Evolutionary conservation across 371 early-diverging fungal species (phyloP).

Genomic region (Lichtheimia corymbifera): DNA sequence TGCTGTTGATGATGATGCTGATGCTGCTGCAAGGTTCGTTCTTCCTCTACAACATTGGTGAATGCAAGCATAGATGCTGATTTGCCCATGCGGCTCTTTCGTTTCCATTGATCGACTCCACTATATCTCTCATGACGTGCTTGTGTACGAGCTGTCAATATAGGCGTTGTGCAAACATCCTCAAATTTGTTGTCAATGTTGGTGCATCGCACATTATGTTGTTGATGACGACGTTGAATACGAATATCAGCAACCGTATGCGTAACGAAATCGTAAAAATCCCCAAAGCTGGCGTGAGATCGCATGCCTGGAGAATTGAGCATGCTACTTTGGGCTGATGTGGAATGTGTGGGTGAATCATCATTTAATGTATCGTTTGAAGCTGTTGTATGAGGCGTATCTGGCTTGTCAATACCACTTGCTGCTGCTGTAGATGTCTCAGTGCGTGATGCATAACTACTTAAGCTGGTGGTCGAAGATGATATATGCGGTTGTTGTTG

Average conservation of each 20-base stretch:
- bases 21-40: not conserved
- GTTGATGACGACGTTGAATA: slow-evolving; percentile 21
- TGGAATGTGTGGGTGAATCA: slow-evolving; percentile 6
- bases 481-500: slow-evolving; percentile 7
- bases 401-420: not conserved
- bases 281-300: slow-evolving; percentile 20
- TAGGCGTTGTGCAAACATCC: slow-evolving; percentile 26
- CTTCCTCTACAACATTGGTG: slow-evolving; percentile 5
- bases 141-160: slow-evolving; percentile 25
- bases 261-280: slow-evolving; percentile 23
- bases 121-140: slow-evolving; percentile 17
- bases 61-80: slow-evolving; percentile 24
- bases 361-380: not conserved
- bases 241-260: slow-evolving; percentile 20
- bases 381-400: slow-evolving; percentile 1
- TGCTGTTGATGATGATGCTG: not conserved
- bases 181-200: slow-evolving; percentile 28
- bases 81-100: slow-evolving; percentile 22
- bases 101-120: slow-evolving; percentile 18
- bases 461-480: slow-evolving; percentile 13
- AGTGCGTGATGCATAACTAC: slow-evolving; percentile 3
- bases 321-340: slow-evolving; percentile 7
- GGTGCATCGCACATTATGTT: slow-evolving; percentile 18
- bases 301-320: slow-evolving; percentile 10
- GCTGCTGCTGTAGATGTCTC: slow-evolving; percentile 5